Evolutionary conservation across 179 eudicot species (phyloP).

Genomic region (Nepenthes alata): DNA sequence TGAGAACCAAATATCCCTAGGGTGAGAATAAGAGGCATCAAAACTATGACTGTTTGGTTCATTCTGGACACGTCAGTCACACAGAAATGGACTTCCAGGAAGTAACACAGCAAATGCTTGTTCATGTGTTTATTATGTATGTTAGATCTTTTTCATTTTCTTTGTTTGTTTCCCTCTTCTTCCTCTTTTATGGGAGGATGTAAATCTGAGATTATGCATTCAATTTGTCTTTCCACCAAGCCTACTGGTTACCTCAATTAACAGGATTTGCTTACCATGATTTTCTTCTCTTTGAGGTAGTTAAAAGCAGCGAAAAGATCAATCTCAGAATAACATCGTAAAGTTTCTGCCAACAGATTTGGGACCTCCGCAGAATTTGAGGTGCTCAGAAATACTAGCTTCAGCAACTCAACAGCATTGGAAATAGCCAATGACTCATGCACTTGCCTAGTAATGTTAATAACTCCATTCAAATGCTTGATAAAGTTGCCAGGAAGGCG

Average conservation of each 20-base stretch:
- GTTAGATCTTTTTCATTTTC: not conserved
- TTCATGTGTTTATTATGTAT: no score
- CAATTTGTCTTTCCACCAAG: not conserved
- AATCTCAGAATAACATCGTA: slow-evolving; percentile 81
- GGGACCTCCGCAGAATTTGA: slow-evolving; percentile 59
- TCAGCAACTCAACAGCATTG: slow-evolving; percentile 84
- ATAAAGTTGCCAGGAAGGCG: slow-evolving; percentile 51
- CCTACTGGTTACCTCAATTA: not conserved
- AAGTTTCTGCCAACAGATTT: slow-evolving; percentile 68
- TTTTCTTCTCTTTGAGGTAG: slow-evolving; percentile 74
- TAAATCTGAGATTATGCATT: not conserved
- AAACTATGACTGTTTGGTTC: no score
- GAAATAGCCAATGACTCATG: slow-evolving; percentile 70
- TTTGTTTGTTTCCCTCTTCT: not conserved
- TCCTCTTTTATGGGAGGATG: not conserved
- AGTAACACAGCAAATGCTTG: no score
- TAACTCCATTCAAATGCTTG: slow-evolving; percentile 44
- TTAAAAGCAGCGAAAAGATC: slow-evolving; percentile 88
- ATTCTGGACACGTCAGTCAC: no score
- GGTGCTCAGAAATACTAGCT: slow-evolving; percentile 73
- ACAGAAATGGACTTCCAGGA: no score
- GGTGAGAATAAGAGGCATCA: no score
- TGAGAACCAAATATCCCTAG: no score
- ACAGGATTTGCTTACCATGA: slow-evolving; percentile 46
- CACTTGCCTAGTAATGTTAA: slow-evolving; percentile 21